phyloP scores from a whole-genome alignment of 306 rosid species.

The Fagus crenata region DNA sequence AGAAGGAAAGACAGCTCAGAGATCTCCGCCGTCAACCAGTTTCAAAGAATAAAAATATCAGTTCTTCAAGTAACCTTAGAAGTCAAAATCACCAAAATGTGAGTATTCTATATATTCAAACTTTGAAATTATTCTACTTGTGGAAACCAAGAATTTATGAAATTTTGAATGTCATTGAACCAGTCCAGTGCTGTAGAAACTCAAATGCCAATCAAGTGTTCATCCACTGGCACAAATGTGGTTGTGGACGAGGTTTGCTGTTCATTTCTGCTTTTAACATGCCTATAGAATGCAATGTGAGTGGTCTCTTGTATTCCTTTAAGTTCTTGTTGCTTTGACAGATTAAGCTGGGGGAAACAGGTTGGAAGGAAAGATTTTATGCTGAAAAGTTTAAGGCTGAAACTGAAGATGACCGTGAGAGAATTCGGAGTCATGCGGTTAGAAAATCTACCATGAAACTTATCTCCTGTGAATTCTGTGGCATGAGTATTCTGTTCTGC shows the following conservation, averaged over 20 bases:
- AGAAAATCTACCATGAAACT: neutral
- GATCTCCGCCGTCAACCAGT: neutral
- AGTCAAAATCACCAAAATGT: slow-evolving; percentile 12
- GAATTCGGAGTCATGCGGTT: slow-evolving; percentile 19
- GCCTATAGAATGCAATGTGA: neutral
- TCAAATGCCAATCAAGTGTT: slow-evolving; percentile 1
- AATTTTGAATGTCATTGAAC: neutral
- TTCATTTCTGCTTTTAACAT: neutral
- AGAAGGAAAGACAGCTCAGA: slow-evolving; percentile 7
- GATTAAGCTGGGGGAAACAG: slow-evolving; percentile 23
- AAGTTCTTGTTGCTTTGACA: slow-evolving; percentile 17
- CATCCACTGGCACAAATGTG: neutral
- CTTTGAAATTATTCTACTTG: neutral
- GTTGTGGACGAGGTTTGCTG: slow-evolving; percentile 16
- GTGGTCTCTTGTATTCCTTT: neutral
- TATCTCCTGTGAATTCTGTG: neutral
- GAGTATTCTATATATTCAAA: neutral
- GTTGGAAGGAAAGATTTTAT: slow-evolving; percentile 32
- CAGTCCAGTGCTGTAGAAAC: slow-evolving; percentile 5
- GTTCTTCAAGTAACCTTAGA: neutral
- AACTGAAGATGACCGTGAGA: slow-evolving; percentile 14
- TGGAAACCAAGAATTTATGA: neutral
- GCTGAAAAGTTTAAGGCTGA: slow-evolving; percentile 25
- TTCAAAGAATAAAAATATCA: neutral
- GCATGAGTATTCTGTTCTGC: neutral